A percentile compares a stretch with the other conserved stretches of the same genome.
These are phyloP conservation scores for Coccomyxa sp. DNA, from an alignment of 139 green algal genomes.

Conservation along the genomic window DNA sequence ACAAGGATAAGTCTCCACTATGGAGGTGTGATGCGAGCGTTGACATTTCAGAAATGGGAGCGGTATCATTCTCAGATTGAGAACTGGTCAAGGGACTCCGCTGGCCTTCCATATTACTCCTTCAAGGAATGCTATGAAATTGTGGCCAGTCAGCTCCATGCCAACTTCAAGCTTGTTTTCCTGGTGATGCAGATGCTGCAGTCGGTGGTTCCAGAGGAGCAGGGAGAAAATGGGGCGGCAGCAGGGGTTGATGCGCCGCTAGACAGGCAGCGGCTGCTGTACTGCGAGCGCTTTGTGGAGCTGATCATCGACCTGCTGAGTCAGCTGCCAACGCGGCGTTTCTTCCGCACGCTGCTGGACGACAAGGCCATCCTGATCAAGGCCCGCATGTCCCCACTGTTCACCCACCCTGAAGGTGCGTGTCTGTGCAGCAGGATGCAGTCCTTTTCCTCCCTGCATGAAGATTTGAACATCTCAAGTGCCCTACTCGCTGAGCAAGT, in stretches of 20 bases:
- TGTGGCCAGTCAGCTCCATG: too few relatives aligned
- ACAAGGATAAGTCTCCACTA: too few relatives aligned
- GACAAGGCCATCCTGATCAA: constrained; percentile 81
- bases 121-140: too few relatives aligned
- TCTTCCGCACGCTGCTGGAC: constrained; percentile 76
- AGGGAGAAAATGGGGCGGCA: not conserved
- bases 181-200: not conserved
- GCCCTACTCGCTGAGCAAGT: not conserved
- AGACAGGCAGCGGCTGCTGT: constrained; percentile 42
- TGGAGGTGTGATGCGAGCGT: too few relatives aligned
- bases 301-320: constrained; percentile 87
- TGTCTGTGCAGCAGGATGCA: not conserved
- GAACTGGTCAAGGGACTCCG: too few relatives aligned
- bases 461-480: not conserved
- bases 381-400: constrained; percentile 48
- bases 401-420: constrained; percentile 32
- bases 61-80: too few relatives aligned
- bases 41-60: too few relatives aligned
- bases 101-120: too few relatives aligned
- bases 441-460: not conserved
- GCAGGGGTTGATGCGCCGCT: not conserved
- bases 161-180: not conserved
- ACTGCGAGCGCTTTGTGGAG: constrained; percentile 87
- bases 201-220: not conserved
- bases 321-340: constrained; percentile 79